phyloP scores from a whole-genome alignment of 495 filamentous ascomycete species.

The Tuber aestivum region DNA sequence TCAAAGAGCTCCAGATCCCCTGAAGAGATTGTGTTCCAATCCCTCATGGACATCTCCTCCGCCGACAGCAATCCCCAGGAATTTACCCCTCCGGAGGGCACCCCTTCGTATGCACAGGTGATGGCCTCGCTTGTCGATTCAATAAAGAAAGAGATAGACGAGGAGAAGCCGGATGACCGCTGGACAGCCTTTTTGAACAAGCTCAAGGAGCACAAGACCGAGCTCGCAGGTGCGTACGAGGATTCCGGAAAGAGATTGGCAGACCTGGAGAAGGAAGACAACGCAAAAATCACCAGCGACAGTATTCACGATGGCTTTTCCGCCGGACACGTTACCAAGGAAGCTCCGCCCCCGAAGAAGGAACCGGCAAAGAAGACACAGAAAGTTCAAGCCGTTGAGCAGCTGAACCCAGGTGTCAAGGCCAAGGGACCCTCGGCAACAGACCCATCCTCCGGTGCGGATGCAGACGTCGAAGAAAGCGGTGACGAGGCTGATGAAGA shows the following conservation, averaged over 20 bases:
- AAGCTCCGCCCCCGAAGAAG: slow-evolving; percentile 44
- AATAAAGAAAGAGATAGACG: slow-evolving; percentile 82
- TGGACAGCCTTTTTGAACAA: slow-evolving; percentile 69
- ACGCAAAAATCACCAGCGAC: slow-evolving; percentile 89
- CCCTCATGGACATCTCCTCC: slow-evolving; percentile 69
- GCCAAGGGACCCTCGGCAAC: neutral
- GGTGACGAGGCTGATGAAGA: slow-evolving; percentile 55
- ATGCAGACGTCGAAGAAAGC: slow-evolving; percentile 54
- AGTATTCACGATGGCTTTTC: slow-evolving; percentile 87
- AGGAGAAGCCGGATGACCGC: slow-evolving; percentile 55
- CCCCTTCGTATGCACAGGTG: slow-evolving; percentile 89
- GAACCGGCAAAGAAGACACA: slow-evolving; percentile 43
- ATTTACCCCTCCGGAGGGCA: slow-evolving; percentile 61
- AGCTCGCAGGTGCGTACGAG: slow-evolving; percentile 70
- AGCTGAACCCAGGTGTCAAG: slow-evolving; percentile 64
- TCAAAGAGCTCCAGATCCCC: slow-evolving; percentile 55
- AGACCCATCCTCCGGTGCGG: slow-evolving; percentile 51
- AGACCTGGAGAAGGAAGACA: slow-evolving; percentile 79
- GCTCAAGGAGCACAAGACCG: slow-evolving; percentile 64
- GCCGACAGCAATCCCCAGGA: slow-evolving; percentile 61
- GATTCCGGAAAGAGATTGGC: slow-evolving; percentile 66
- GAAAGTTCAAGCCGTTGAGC: slow-evolving; percentile 58
- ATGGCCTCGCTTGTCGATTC: slow-evolving; percentile 87
- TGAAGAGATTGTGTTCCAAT: slow-evolving; percentile 74
- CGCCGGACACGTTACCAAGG: slow-evolving; percentile 67